phyloP scores from a whole-genome alignment of 1,284 basidiomycete genomes.

The Heterobasidion parviporum region DNA sequence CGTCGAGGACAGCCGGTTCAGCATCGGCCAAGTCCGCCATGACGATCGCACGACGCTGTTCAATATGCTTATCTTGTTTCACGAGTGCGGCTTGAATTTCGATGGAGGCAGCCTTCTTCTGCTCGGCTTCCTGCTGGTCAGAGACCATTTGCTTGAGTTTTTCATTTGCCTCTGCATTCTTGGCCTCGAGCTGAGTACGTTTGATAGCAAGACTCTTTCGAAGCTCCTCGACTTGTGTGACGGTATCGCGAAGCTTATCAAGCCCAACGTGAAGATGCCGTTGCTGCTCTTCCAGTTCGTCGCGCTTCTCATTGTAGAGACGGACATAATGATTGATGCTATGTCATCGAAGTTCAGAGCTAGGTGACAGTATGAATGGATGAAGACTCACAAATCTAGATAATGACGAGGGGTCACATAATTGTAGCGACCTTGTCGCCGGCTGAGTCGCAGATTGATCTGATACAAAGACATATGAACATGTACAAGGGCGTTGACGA shows the following conservation, averaged over 20 bases:
- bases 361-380: neutral
- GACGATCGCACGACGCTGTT: conserved; percentile 82
- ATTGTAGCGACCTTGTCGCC: conserved; percentile 89
- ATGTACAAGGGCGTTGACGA: conserved; percentile 90
- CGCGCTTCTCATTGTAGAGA: conserved; percentile 97
- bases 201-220: conserved; percentile 94
- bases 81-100: conserved; percentile 92
- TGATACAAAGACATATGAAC: conserved; percentile 89
- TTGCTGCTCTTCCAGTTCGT: conserved; percentile 97
- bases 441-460: conserved; percentile 84
- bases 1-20: conserved; percentile 94
- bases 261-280: conserved; percentile 97
- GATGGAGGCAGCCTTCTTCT: conserved; percentile 95
- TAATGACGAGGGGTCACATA: conserved; percentile 99
- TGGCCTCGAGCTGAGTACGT: conserved; percentile 86
- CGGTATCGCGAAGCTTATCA: conserved; percentile 94
- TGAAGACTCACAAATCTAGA: conserved; percentile 85
- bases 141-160: conserved; percentile 98
- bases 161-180: conserved; percentile 92
- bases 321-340: conserved; percentile 97
- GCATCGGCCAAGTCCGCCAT: conserved; percentile 96
- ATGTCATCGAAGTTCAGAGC: conserved; percentile 9
- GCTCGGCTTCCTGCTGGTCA: conserved; percentile 97
- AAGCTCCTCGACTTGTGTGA: conserved; percentile 93
- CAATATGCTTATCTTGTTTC: conserved; percentile 86